Conservation (phyloP, 1,284 basidiomycete genomes). For the Irpex sp. region DNA sequence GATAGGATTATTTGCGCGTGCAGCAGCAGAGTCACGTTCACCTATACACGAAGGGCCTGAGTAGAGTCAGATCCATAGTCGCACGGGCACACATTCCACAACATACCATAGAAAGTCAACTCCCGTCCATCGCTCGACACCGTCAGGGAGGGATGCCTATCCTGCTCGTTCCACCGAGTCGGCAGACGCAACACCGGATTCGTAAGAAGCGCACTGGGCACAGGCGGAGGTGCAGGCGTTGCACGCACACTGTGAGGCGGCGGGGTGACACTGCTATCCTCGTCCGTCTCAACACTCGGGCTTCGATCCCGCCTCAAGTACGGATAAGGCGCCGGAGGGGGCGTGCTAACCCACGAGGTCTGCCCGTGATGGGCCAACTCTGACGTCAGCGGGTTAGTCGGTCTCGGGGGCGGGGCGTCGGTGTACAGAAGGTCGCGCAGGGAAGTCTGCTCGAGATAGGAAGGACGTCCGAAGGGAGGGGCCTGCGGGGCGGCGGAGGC, state of each 20-base stretch:
- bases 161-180: slow-evolving; percentile 73
- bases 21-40: slow-evolving; percentile 81
- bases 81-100: background rate
- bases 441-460: slow-evolving; percentile 72
- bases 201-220: slow-evolving; percentile 22
- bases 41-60: slow-evolving; percentile 50
- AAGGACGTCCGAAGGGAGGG: slow-evolving; percentile 56
- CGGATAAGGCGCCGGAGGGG: slow-evolving; percentile 22
- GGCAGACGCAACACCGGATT: slow-evolving; percentile 59
- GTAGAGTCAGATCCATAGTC: slow-evolving; percentile 4
- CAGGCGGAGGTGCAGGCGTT: slow-evolving; percentile 21
- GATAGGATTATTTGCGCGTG: slow-evolving; percentile 70
- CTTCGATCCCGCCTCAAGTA: slow-evolving; percentile 29
- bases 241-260: slow-evolving; percentile 42
- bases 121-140: slow-evolving; percentile 71
- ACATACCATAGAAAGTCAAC: slow-evolving; percentile 59
- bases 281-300: slow-evolving; percentile 38
- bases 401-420: slow-evolving; percentile 44
- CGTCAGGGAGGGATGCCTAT: slow-evolving; percentile 53
- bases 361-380: slow-evolving; percentile 17
- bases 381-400: slow-evolving; percentile 24
- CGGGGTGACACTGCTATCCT: slow-evolving; percentile 61
- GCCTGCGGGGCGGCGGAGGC: slow-evolving; percentile 12
- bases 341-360: slow-evolving; percentile 10
- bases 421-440: slow-evolving; percentile 66